Evolutionary conservation across 805 yeast genomes (phyloP), one percentile per base, ranked within the genome.

Genomic region (Candida krabiensis): DNA sequence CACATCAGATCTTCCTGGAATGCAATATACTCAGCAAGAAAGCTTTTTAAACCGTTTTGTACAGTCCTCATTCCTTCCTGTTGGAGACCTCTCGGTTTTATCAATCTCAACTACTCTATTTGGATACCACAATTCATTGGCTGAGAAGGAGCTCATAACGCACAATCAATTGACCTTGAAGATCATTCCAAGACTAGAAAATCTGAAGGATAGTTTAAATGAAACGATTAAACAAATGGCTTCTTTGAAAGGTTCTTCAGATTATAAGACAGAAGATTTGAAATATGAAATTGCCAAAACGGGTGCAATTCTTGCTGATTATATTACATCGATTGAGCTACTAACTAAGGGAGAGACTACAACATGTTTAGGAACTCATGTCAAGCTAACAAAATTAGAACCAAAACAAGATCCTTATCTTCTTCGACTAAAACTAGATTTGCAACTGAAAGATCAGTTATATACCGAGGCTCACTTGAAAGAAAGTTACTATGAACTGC

Each of bases 401-500:
- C 55, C 55, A 38, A 63, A 48, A 37, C 52, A 68, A 41, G 90
- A 83, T 56, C 89, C 90, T 6, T 83, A 79, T 49, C 52, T 82
- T 33, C 64, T 80, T 33, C 79, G 80, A 54, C 59, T 80, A 29
- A 77, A 71, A 56, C 63, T 83, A 41, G 87, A 82, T 52, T 62
- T 80, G 38, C 89, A 83, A 60, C 64, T 83, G 55, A 79, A 78
- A 48, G 70, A 75, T 49, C 89, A 83, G 56, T 52, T 77, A 27
- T 65, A 71, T 38, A 83, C 80, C 49, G 90, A 83, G 55, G 77
- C 75, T 40, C 79, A 80, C 53, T 60, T 83, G 33, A 77, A 79
- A 56, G 86, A 80, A 41, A 81, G 85, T 2, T 83, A 71, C 52
- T 65, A 71, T 44, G 83, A 80, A 56, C 62, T 83, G 41, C 88